These are phyloP conservation scores for Dictyostelium intermedium DNA, from an alignment of 78 protist genomes.

Conservation along the genomic window DNA sequence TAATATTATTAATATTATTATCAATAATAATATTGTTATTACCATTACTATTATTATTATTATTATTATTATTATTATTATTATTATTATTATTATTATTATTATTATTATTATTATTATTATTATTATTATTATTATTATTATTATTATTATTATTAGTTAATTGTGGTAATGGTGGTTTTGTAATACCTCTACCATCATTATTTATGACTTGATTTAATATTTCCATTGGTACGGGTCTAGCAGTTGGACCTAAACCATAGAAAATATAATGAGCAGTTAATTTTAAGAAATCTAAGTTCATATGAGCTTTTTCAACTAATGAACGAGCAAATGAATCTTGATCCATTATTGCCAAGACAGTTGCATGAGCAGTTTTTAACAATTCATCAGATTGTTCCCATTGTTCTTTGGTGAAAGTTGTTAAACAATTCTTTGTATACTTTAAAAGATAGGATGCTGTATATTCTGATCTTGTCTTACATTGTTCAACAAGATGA, in stretches of 20 bases:
- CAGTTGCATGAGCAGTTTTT: background rate
- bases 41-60: background rate
- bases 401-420: conserved; percentile 7
- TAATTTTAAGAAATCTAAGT: background rate
- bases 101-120: background rate
- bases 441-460: background rate
- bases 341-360: background rate
- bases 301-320: conserved; percentile 7
- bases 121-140: background rate
- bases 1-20: background rate
- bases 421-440: background rate
- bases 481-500: background rate
- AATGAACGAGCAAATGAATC: background rate
- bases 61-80: background rate
- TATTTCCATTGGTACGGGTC: background rate
- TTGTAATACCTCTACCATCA: background rate
- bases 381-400: background rate
- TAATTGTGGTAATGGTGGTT: background rate
- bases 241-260: background rate
- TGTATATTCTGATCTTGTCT: background rate
- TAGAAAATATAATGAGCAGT: conserved; percentile 6
- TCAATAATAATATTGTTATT: background rate
- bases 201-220: background rate
- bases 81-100: no score
- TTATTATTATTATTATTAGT: background rate